Evolutionary conservation across 352 stramenopile species (phyloP), one percentile per base, ranked within the genome.

Genomic region (Pythium vanterpoolii): DNA sequence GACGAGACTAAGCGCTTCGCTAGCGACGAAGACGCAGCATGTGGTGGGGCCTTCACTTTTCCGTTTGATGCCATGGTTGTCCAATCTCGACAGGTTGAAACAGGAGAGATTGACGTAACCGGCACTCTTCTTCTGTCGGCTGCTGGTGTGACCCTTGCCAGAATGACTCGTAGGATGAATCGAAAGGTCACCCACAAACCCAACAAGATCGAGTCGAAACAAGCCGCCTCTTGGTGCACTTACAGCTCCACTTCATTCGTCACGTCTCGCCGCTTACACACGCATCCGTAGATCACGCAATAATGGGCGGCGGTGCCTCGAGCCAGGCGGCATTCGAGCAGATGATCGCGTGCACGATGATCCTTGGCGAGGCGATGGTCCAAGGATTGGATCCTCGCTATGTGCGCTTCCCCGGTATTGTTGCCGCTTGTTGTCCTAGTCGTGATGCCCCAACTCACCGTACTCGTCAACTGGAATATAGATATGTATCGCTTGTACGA

Each of bases 291-390:
- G 5, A 24, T 14, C 3, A 10, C n/a, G n/a, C 40, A 27, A 54
- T 27, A n/a, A 93, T 93, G 83, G 83, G 83, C 16, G 81, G 66
- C 0, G 83, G 77, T 7, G 79, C 81, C 38, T 93, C 83, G 10
- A 90, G 76, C 27, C 75, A 90, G 43, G 67, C 74, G 13, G 77
- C 77, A 3, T 86, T 93, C 53, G 77, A 87, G 72, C 83, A 93
- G 64, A 91, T 91, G 81, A 81, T 93, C 52, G 83, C 83, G 34
- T 90, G 80, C 64, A 93, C 81, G 30, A 93, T 91, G 79, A 73
- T 93, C 57, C 76, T 93, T 10, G 83, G 81, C 7, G 79, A 93
- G 51, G 81, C 83, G 47, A 89, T 91, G 81, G 83, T 93, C 30
- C 76, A 90, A 46, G 83, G 83, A 0, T 62, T 93, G 31, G 83